These are phyloP conservation scores for Mycena vulgaris DNA, from an alignment of 768 basidiomycete genomes.

Conservation along the genomic window DNA sequence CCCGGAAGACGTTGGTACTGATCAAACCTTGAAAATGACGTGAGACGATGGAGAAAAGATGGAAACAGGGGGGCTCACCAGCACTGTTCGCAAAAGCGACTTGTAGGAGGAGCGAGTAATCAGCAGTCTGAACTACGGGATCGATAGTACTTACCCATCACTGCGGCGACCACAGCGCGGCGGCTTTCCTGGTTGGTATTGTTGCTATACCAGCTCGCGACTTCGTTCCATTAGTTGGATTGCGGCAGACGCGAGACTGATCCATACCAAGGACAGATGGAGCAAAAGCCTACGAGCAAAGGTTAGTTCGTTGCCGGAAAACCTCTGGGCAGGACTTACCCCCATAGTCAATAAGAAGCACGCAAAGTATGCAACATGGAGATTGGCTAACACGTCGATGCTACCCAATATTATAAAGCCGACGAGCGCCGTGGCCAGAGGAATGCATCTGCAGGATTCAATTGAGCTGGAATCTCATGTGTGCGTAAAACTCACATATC, in stretches of 20 bases:
- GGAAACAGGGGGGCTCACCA: slow-evolving; percentile 4
- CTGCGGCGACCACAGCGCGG: slow-evolving; percentile 65
- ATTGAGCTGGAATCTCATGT: no score
- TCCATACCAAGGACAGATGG: slow-evolving; percentile 60
- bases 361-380: slow-evolving; percentile 66
- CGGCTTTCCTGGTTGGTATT: slow-evolving; percentile 65
- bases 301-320: slow-evolving; percentile 7
- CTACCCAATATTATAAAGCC: slow-evolving; percentile 64
- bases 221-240: background rate
- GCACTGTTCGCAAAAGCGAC: slow-evolving; percentile 61
- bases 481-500: slow-evolving; percentile 28
- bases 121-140: background rate
- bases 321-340: slow-evolving; percentile 44
- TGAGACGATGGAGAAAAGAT: background rate
- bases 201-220: slow-evolving; percentile 56
- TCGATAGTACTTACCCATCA: slow-evolving; percentile 58
- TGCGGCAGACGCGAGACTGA: background rate
- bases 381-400: slow-evolving; percentile 58
- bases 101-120: slow-evolving; percentile 36
- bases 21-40: slow-evolving; percentile 57
- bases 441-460: slow-evolving; percentile 52
- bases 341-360: slow-evolving; percentile 69
- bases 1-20: slow-evolving; percentile 67
- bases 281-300: slow-evolving; percentile 57
- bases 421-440: slow-evolving; percentile 54